These are phyloP conservation scores for Bathelium albidoporum DNA, from an alignment of 495 filamentous ascomycete species.

Conservation along the genomic window DNA sequence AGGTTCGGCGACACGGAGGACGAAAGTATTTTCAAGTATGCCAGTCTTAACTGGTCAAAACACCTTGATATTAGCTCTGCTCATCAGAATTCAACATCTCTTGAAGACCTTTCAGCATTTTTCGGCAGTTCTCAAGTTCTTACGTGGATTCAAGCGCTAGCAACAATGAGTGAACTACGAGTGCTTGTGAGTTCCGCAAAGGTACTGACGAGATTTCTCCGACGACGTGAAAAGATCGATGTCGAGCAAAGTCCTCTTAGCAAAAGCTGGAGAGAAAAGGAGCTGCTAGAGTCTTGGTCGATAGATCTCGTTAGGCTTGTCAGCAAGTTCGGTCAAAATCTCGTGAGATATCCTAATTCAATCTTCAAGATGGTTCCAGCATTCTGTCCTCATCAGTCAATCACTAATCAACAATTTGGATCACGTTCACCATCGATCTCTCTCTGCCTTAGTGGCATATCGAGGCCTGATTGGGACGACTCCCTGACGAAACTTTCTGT, in stretches of 20 bases:
- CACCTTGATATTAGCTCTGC: neutral
- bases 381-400: neutral
- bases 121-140: neutral
- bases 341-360: neutral
- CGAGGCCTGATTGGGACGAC: neutral
- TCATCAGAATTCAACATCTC: neutral
- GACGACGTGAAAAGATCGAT: neutral
- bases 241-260: neutral
- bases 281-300: neutral
- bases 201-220: neutral
- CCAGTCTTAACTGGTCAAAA: neutral
- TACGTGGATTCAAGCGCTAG: neutral
- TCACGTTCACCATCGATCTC: neutral
- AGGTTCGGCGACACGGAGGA: neutral
- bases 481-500: neutral
- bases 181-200: neutral
- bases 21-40: neutral
- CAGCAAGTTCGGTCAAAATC: neutral
- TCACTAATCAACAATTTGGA: neutral
- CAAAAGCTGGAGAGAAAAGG: neutral
- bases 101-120: neutral
- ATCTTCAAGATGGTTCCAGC: neutral
- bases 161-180: neutral
- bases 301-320: neutral
- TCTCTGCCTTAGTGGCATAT: neutral